phyloP scores from a whole-genome alignment of 2,329 filamentous ascomycete genomes.

The Penicillium psychrosexuale region DNA sequence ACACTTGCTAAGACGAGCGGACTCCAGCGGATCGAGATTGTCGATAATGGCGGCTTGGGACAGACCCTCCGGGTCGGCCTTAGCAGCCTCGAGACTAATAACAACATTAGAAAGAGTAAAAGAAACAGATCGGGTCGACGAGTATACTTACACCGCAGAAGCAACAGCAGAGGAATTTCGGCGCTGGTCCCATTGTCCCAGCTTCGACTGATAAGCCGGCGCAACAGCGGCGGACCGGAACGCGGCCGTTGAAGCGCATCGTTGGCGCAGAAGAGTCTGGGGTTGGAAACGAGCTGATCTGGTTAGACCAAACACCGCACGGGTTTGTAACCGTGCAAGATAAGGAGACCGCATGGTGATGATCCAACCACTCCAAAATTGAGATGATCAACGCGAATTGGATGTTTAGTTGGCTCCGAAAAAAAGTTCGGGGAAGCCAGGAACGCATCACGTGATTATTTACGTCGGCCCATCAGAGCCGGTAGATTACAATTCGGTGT shows the following conservation, averaged over 20 bases:
- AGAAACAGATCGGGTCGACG: neutral
- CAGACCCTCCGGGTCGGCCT: slow-evolving; percentile 55
- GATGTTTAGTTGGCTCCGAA: slow-evolving; percentile 28
- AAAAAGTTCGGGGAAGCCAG: slow-evolving; percentile 41
- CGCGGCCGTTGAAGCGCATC: slow-evolving; percentile 40
- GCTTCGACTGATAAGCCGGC: slow-evolving; percentile 35
- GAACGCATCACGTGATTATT: slow-evolving; percentile 33
- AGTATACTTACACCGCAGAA: slow-evolving; percentile 42
- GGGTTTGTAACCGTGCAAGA: slow-evolving; percentile 40
- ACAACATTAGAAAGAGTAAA: slow-evolving; percentile 4
- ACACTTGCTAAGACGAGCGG: slow-evolving; percentile 71
- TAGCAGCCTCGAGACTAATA: slow-evolving; percentile 55
- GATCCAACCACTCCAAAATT: slow-evolving; percentile 28
- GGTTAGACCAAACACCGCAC: slow-evolving; percentile 37
- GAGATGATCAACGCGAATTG: slow-evolving; percentile 25
- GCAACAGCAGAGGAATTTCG: slow-evolving; percentile 44
- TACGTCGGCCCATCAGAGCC: slow-evolving; percentile 20
- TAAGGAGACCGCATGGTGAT: slow-evolving; percentile 42
- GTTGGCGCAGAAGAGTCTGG: slow-evolving; percentile 36
- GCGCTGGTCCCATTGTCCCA: slow-evolving; percentile 44
- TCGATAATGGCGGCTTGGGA: slow-evolving; percentile 67
- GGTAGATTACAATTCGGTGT: slow-evolving; percentile 14
- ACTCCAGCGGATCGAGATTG: slow-evolving; percentile 77
- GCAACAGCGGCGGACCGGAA: slow-evolving; percentile 33
- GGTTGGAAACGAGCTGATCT: slow-evolving; percentile 36